Evolutionary conservation across 208 protist genomes (phyloP).

Genomic region (Crithidia thermophila): DNA sequence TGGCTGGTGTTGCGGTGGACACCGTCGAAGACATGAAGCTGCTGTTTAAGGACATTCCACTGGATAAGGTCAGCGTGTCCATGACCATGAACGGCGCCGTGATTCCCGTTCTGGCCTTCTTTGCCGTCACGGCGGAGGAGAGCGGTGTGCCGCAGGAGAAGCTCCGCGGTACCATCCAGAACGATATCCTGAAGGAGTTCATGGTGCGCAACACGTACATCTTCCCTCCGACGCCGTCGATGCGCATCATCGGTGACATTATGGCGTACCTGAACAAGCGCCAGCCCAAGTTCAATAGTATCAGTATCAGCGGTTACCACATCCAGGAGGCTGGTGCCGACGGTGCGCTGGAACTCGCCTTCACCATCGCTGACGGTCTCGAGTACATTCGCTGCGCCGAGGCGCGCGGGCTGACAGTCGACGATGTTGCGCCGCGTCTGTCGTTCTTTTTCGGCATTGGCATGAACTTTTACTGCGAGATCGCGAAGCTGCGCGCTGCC

Average conservation of each 20-base stretch:
- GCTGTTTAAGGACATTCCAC: constrained; percentile 93
- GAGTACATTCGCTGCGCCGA: constrained; percentile 91
- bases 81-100: constrained; percentile 99
- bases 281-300: constrained; percentile 97
- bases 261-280: constrained; percentile 93
- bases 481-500: constrained; percentile 96
- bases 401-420: constrained; percentile 80
- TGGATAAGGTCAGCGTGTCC: constrained; percentile 94
- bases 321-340: constrained; percentile 96
- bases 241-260: constrained; percentile 96
- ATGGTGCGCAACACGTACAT: constrained; percentile 98
- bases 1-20: constrained; percentile 97
- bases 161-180: constrained; percentile 96
- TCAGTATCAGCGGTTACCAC: constrained; percentile 96
- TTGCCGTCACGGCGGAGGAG: constrained; percentile 94
- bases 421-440: constrained; percentile 94
- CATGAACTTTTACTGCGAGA: constrained; percentile 98
- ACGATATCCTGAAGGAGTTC: constrained; percentile 98
- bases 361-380: constrained; percentile 96
- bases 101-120: constrained; percentile 96
- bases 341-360: constrained; percentile 92
- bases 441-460: constrained; percentile 97
- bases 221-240: constrained; percentile 94
- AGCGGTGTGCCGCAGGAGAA: constrained; percentile 86
- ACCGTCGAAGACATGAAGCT: constrained; percentile 87